Percentiles rank a stretch among this genome's conserved stretches.
Conservation (phyloP, 768 basidiomycete genomes). For the Tylopilus rubrobrunneus region DNA sequence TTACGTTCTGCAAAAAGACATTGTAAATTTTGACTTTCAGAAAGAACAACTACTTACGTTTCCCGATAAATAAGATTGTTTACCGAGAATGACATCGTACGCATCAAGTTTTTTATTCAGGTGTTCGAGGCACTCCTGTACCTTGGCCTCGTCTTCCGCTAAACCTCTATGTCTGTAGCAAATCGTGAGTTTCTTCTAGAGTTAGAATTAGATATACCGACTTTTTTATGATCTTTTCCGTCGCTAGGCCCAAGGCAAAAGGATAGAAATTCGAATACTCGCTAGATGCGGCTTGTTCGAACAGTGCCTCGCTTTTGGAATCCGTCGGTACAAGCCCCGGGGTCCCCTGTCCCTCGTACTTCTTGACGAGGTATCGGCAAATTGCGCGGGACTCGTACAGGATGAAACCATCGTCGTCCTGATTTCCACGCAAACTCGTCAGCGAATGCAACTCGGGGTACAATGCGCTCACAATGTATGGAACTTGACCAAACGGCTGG, state of each 20-base stretch:
- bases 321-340: constrained; percentile 34
- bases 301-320: constrained; percentile 35
- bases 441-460: background rate
- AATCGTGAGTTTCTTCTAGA: constrained; percentile 4
- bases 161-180: constrained; percentile 4
- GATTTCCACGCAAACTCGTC: background rate
- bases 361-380: constrained; percentile 37
- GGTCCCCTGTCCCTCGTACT: constrained; percentile 35
- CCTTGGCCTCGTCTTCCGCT: constrained; percentile 18
- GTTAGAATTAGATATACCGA: constrained; percentile 27
- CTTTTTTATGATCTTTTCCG: constrained; percentile 52
- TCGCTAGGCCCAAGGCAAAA: constrained; percentile 37
- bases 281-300: constrained; percentile 49
- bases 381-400: constrained; percentile 44
- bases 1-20: constrained; percentile 31
- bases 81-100: constrained; percentile 51
- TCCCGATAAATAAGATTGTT: constrained; percentile 55
- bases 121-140: constrained; percentile 19
- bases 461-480: constrained; percentile 24
- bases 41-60: constrained; percentile 34
- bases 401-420: constrained; percentile 39
- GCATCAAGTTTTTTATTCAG: constrained; percentile 42
- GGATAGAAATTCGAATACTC: constrained; percentile 52
- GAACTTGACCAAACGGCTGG: constrained; percentile 56
- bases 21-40: background rate